Base-by-base conservation (phyloP, 2,329 filamentous ascomycete genomes). In the Talaromyces piceae region DNA sequence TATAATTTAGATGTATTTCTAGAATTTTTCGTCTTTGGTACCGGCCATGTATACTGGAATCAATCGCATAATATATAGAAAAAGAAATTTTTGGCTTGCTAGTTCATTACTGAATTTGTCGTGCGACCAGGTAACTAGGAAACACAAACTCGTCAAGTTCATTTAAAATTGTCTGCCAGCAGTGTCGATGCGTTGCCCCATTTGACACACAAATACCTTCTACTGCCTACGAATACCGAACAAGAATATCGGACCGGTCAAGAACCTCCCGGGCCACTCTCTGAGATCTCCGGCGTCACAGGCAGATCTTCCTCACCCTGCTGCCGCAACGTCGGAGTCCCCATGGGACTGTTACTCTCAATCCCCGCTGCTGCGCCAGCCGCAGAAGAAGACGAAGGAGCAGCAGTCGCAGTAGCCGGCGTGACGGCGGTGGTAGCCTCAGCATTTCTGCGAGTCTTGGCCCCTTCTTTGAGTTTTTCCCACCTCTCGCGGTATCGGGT, bases 401-500 rank as follows among this genome's bases (percentile, higher is more conserved):
- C n/a, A n/a, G n/a, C n/a, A n/a, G n/a, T n/a, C n/a, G 41, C 41
- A 25, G 28, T 39, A 20, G 44, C 37, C 30, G 46, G 31, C 12
- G 49, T 33, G n/a, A 44, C 41, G 6, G 16, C 12, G n/a, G 51
- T 41, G n/a, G 41, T 31, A 1, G 31, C 51, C 11, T 51, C 50
- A 4, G 52, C 51, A 31, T 45, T 56, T 13, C 67, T 62, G 37
- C 67, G 59, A 6, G 63, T 67, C 50, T 68, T 78, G 2, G 83
- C 83, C 0, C 81, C 80, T 44, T 82, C 80, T 65, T 86, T 86
- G 57, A 88, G 66, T 58, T 80, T 81, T 65, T 87, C 83, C 82
- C 83, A 87, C 53, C 81, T 77, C 51, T 83, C 79, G 47, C 80
- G 66, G 62, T 86, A 86, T 51, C 76, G 70, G 0, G 67, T 73